Percentiles rank a stretch among this genome's conserved stretches.
Evolutionary conservation across 2,329 filamentous ascomycete species (phyloP).

Genomic region (Claviceps maximensis): DNA sequence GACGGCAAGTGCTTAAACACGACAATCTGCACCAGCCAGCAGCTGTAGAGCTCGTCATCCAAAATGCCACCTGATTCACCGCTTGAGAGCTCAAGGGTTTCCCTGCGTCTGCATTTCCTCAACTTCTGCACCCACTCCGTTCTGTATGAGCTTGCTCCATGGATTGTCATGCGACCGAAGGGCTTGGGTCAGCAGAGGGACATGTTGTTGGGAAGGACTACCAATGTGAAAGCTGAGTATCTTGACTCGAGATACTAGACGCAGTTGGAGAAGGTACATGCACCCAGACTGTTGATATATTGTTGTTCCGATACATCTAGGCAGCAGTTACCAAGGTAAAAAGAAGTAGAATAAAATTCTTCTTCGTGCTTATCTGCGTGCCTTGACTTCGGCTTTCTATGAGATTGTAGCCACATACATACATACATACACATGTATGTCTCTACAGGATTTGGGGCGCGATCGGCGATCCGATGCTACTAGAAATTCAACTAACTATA

Average conservation of each 20-base stretch:
- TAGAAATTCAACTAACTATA: too few species aligned
- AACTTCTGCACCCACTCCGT: background rate
- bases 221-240: conserved; percentile 23
- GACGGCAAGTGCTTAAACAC: too few species aligned
- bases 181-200: conserved; percentile 11
- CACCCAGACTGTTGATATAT: conserved; percentile 13
- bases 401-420: background rate
- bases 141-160: too few species aligned
- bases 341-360: too few species aligned
- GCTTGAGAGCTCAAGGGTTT: background rate
- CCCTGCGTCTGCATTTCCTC: background rate
- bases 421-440: too few species aligned
- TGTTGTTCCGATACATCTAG: conserved; percentile 8
- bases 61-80: too few species aligned
- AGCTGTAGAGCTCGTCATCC: background rate
- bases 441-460: background rate
- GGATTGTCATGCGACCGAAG: conserved; percentile 13
- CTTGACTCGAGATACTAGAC: conserved; percentile 23
- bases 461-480: background rate
- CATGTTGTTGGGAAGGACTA: conserved; percentile 15
- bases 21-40: too few species aligned
- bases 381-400: background rate
- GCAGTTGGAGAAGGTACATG: conserved; percentile 16
- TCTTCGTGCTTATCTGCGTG: background rate
- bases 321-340: background rate